phyloP scores from a whole-genome alignment of 2,329 filamentous ascomycete genomes.

The Ramularia endophylla region DNA sequence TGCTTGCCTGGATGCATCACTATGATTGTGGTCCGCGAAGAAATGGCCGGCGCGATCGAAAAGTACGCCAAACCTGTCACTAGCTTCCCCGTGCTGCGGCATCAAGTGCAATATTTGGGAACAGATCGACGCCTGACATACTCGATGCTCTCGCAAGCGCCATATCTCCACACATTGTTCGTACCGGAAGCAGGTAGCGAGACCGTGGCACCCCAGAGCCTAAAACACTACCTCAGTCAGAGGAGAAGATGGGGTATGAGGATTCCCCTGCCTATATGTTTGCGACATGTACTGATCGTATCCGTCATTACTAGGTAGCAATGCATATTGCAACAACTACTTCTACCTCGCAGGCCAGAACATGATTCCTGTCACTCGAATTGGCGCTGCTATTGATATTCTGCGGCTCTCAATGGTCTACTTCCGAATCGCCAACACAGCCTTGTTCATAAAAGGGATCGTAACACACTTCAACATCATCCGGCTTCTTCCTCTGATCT shows the following conservation, averaged over 20 bases:
- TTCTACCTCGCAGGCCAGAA: slow-evolving; percentile 31
- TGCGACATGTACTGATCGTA: too few relatives aligned
- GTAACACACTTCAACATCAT: slow-evolving; percentile 14
- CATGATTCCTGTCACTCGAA: slow-evolving; percentile 34
- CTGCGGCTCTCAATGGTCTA: slow-evolving; percentile 31
- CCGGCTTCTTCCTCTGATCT: slow-evolving; percentile 14
- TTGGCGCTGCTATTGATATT: slow-evolving; percentile 30
- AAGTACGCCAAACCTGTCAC: slow-evolving; percentile 23
- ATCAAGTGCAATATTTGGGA: slow-evolving; percentile 23
- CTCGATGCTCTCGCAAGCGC: slow-evolving; percentile 19
- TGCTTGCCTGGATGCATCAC: slow-evolving; percentile 24
- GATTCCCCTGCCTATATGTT: too few relatives aligned
- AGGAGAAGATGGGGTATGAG: slow-evolving; percentile 33
- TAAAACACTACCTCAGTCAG: slow-evolving; percentile 33
- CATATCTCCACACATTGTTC: slow-evolving; percentile 25
- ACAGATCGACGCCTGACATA: slow-evolving; percentile 22
- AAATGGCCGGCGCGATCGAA: slow-evolving; percentile 20
- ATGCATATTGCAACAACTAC: slow-evolving; percentile 35
- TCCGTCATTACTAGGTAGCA: too few relatives aligned
- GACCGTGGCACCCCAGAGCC: slow-evolving; percentile 31
- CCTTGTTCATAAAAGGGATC: slow-evolving; percentile 25
- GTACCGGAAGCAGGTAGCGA: slow-evolving; percentile 32
- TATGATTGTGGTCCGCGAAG: slow-evolving; percentile 21
- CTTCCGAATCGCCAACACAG: slow-evolving; percentile 32
- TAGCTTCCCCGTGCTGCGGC: slow-evolving; percentile 17